Evolutionary conservation across 2,329 filamentous ascomycete species (phyloP).

Genomic region (Neofusicoccum umdonicola): DNA sequence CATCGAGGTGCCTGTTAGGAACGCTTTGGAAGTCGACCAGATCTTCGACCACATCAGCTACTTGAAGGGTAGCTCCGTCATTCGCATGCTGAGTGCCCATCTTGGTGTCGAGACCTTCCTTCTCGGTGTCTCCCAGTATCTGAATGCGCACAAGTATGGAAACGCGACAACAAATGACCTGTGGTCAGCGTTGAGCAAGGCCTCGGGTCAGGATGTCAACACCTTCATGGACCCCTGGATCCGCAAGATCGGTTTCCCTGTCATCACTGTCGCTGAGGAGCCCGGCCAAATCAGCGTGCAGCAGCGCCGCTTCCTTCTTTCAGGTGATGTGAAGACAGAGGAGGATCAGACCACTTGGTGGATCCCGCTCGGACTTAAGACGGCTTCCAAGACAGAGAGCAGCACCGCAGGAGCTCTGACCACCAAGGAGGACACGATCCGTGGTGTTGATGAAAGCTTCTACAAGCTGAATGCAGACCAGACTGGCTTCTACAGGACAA

Average conservation of each 20-base stretch:
- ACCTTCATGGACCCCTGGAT: constrained; percentile 94
- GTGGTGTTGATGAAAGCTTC: constrained; percentile 72
- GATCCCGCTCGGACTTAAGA: constrained; percentile 84
- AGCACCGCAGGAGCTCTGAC: constrained; percentile 68
- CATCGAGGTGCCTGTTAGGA: constrained; percentile 91
- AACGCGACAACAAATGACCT: constrained; percentile 90
- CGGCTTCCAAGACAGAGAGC: constrained; percentile 60
- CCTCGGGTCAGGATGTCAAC: constrained; percentile 82
- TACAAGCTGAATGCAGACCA: constrained; percentile 93
- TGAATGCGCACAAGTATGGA: constrained; percentile 82
- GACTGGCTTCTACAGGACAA: constrained; percentile 87
- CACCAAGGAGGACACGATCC: constrained; percentile 72
- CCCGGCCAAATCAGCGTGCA: constrained; percentile 76
- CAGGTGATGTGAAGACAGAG: constrained; percentile 84
- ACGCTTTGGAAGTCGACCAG: constrained; percentile 94
- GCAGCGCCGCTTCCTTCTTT: constrained; percentile 86
- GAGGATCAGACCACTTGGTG: constrained; percentile 95
- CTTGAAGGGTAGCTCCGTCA: constrained; percentile 91
- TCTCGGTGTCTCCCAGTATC: constrained; percentile 83
- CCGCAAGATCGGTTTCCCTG: constrained; percentile 88
- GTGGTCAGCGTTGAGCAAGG: constrained; percentile 83
- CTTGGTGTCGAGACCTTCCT: constrained; percentile 86
- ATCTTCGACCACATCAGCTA: constrained; percentile 98
- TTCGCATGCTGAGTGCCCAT: constrained; percentile 92
- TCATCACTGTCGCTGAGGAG: constrained; percentile 82